Evolutionary conservation across 192 early-diverging fungal species (phyloP).

Genomic region (Coemansia aciculifera): DNA sequence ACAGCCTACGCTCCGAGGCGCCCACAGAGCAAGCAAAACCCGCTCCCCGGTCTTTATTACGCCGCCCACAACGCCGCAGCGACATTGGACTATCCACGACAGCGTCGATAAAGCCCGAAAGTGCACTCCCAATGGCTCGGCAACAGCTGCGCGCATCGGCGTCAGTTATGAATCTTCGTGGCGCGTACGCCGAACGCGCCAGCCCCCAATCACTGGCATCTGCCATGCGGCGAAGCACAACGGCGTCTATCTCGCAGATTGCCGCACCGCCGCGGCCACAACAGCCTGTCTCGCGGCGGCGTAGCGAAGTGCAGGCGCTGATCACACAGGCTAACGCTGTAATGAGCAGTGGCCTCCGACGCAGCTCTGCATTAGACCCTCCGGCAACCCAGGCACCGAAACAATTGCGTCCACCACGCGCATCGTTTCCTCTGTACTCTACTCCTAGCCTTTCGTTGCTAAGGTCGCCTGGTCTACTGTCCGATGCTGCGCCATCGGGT

Average conservation of each 20-base stretch:
- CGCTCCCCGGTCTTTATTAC: not conserved
- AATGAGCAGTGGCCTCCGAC: conserved; percentile 11
- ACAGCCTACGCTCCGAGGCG: not conserved
- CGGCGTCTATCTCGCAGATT: not conserved
- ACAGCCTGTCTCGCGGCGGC: conserved; percentile 27
- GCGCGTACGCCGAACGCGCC: not conserved
- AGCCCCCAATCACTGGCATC: not conserved
- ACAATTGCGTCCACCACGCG: conserved; percentile 32
- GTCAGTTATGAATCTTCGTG: conserved; percentile 4
- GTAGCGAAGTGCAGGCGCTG: conserved; percentile 47
- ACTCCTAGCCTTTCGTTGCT: not conserved
- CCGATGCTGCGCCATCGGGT: not conserved
- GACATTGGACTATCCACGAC: not conserved
- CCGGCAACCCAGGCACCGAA: not conserved
- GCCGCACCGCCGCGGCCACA: not conserved
- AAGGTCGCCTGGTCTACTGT: not conserved
- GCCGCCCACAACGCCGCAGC: conserved; percentile 20
- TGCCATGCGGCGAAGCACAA: not conserved
- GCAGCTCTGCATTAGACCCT: conserved; percentile 9
- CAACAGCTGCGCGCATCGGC: conserved; percentile 13
- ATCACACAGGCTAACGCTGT: conserved; percentile 50
- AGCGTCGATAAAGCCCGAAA: not conserved
- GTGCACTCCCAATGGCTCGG: not conserved
- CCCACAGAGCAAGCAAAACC: conserved; percentile 1
- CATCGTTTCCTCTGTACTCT: conserved; percentile 35